These are phyloP conservation scores for Crinitomyces ghanaensis DNA, from an alignment of 805 yeast species.

Conservation along the genomic window DNA sequence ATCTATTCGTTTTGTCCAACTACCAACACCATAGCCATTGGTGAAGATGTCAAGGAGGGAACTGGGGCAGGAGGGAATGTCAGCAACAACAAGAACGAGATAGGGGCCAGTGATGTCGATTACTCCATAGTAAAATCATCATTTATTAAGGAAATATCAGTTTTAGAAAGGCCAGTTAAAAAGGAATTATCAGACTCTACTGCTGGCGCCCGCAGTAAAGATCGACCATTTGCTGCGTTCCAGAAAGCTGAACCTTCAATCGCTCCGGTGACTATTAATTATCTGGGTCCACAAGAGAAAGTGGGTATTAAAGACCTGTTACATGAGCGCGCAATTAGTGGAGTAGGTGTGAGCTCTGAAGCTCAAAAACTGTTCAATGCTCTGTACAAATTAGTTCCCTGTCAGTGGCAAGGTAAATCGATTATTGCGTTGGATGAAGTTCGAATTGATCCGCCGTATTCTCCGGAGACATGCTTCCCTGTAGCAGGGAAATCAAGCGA, in stretches of 20 bases:
- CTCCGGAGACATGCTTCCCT: constrained; percentile 22
- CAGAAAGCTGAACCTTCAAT: constrained; percentile 27
- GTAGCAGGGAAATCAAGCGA: constrained; percentile 21
- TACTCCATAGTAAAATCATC: constrained; percentile 46
- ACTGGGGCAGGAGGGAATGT: too few species aligned
- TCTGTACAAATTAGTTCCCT: constrained; percentile 34
- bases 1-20: constrained; percentile 48
- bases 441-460: constrained; percentile 35
- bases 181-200: too few species aligned
- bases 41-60: constrained; percentile 19
- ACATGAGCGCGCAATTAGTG: constrained; percentile 18
- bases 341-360: constrained; percentile 30
- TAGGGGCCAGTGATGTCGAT: constrained; percentile 13
- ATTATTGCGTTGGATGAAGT: constrained; percentile 39
- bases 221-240: constrained; percentile 19
- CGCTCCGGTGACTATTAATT: constrained; percentile 24
- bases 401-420: constrained; percentile 33
- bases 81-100: constrained; percentile 12
- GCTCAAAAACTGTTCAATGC: constrained; percentile 37
- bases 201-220: constrained; percentile 1
- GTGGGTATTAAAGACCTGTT: constrained; percentile 20
- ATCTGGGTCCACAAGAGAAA: constrained; percentile 20
- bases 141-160: constrained; percentile 44
- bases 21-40: constrained; percentile 34
- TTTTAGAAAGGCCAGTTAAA: constrained; percentile 31